Evolutionary conservation across 2,329 filamentous ascomycete genomes (phyloP).

Genomic region (Fusarium paranaense): DNA sequence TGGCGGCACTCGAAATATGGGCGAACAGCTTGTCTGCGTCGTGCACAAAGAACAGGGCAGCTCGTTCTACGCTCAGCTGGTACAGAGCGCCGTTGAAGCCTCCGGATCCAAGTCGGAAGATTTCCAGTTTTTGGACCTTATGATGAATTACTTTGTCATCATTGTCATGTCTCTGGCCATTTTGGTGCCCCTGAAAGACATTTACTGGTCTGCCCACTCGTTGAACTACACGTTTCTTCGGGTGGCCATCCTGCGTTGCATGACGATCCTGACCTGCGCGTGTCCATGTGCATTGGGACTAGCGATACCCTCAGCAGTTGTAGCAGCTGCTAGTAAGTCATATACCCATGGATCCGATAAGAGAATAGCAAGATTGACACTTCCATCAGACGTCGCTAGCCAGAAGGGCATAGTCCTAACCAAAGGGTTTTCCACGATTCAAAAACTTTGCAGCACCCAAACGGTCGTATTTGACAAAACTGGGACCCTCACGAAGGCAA

Average conservation of each 20-base stretch:
- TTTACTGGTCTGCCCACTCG: background rate
- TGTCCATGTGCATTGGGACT: constrained; percentile 10
- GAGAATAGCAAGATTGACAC: no score
- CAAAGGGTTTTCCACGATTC: background rate
- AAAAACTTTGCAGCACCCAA: background rate
- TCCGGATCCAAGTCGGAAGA: background rate
- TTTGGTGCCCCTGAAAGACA: background rate
- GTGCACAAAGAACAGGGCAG: constrained; percentile 7
- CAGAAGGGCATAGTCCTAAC: constrained; percentile 5
- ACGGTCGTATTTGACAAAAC: constrained; percentile 13
- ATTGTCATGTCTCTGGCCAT: background rate
- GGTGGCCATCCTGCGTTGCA: background rate
- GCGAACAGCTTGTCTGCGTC: background rate
- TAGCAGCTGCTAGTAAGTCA: constrained; percentile 4
- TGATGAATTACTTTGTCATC: constrained; percentile 2
- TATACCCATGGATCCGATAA: no score
- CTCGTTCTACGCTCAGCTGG: constrained; percentile 11
- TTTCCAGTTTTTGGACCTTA: background rate
- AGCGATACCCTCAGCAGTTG: constrained; percentile 4
- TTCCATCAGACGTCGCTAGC: constrained; percentile 1
- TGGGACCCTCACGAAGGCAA: constrained; percentile 9
- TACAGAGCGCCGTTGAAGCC: background rate
- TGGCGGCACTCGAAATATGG: constrained; percentile 10
- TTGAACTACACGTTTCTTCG: background rate
- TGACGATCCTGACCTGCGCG: constrained; percentile 8